Percentiles rank a stretch among this genome's conserved stretches.
phyloP scores from a whole-genome alignment of 1,284 basidiomycete species.

The Blastosporella zonata region DNA sequence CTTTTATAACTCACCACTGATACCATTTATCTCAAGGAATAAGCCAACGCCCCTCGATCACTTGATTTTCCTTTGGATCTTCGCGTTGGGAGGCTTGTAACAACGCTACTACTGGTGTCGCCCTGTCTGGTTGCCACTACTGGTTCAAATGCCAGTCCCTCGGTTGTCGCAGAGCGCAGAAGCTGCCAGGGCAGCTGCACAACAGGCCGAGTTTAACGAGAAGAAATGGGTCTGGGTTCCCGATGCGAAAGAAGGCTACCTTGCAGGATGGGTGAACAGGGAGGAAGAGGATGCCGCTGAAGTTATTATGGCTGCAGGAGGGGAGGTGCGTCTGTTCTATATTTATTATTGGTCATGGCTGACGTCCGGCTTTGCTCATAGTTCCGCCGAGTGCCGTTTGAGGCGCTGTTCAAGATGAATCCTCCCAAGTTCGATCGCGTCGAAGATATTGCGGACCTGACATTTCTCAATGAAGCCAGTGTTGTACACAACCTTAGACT shows the following conservation, averaged over 20 bases:
- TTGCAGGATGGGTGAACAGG: slow-evolving; percentile 85
- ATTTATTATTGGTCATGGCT: slow-evolving; percentile 1
- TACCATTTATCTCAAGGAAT: slow-evolving; percentile 2
- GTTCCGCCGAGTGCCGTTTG: slow-evolving; percentile 74
- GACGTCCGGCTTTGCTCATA: slow-evolving; percentile 27
- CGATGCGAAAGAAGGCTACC: slow-evolving; percentile 85
- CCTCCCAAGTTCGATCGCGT: slow-evolving; percentile 98
- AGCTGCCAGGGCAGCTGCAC: slow-evolving; percentile 76
- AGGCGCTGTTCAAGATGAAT: slow-evolving; percentile 91
- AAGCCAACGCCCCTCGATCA: slow-evolving; percentile 6
- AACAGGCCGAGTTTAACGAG: slow-evolving; percentile 93
- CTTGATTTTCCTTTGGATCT: not conserved
- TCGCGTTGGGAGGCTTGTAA: not conserved
- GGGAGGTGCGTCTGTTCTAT: slow-evolving; percentile 53
- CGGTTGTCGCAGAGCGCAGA: slow-evolving; percentile 60
- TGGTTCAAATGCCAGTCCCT: slow-evolving; percentile 26
- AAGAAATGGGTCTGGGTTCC: slow-evolving; percentile 98
- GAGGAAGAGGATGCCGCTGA: slow-evolving; percentile 79
- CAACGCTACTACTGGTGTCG: not conserved
- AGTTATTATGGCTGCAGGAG: slow-evolving; percentile 77
- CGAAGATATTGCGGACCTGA: slow-evolving; percentile 97
- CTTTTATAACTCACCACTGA: slow-evolving; percentile 1
- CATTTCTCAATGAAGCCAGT: slow-evolving; percentile 97
- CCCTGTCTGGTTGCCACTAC: not conserved
- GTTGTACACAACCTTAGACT: slow-evolving; percentile 96